Percentiles rank a stretch among this genome's conserved stretches.
Conservation (phyloP, 768 basidiomycete genomes). For the Suillus lakei region DNA sequence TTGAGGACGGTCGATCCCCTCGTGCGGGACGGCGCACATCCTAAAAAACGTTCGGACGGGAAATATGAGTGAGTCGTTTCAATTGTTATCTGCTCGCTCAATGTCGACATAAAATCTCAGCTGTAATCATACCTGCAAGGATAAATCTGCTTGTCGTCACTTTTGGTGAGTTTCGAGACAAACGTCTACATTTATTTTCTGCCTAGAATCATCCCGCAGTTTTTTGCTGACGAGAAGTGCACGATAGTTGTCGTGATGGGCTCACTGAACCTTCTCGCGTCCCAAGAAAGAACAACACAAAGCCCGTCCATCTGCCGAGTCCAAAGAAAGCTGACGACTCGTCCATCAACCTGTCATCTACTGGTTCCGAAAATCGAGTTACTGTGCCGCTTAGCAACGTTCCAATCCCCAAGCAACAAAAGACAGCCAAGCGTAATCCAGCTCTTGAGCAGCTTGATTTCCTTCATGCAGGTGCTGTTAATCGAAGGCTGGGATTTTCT, state of each 20-base stretch:
- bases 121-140: slow-evolving; percentile 82
- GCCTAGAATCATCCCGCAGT: not conserved
- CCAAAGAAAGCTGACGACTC: not conserved
- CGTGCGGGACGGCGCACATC: slow-evolving; percentile 6
- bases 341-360: not conserved
- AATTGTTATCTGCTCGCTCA: not conserved
- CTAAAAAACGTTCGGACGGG: slow-evolving; percentile 60
- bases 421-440: slow-evolving; percentile 25
- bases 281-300: slow-evolving; percentile 36
- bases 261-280: slow-evolving; percentile 53
- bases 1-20: too few relatives aligned
- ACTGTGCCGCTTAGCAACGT: not conserved
- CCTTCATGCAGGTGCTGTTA: slow-evolving; percentile 48
- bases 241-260: slow-evolving; percentile 75
- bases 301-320: slow-evolving; percentile 13
- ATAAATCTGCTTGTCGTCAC: slow-evolving; percentile 77
- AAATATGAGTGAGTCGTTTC: slow-evolving; percentile 56
- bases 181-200: slow-evolving; percentile 8
- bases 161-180: slow-evolving; percentile 56
- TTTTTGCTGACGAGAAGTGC: slow-evolving; percentile 10
- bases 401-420: slow-evolving; percentile 29
- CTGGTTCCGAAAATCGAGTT: slow-evolving; percentile 1
- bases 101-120: slow-evolving; percentile 38
- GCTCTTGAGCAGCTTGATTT: slow-evolving; percentile 46
- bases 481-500: slow-evolving; percentile 41